Evolutionary conservation across 768 basidiomycete genomes (phyloP), one percentile per base, ranked within the genome.

Genomic region (Fistulinella prunicolor): DNA sequence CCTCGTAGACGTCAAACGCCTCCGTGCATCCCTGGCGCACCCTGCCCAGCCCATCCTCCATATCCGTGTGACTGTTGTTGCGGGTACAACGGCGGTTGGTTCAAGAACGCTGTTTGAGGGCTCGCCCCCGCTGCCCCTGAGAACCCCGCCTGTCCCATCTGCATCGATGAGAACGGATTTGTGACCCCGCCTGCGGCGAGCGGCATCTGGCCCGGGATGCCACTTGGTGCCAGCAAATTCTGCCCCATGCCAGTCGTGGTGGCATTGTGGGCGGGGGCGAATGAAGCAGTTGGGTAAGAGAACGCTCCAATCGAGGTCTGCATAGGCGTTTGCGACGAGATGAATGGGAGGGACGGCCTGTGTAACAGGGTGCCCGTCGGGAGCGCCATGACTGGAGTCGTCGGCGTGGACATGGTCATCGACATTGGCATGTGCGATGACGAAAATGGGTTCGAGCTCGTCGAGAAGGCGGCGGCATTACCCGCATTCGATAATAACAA

Each of bases 171-270:
- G 34, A 61, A 64, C 6, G 60, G 56, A 30, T 58, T 62, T 32
- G 22, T 45, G 7, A 14, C 3, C n/a, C 35, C 49, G 3, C 22
- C 24, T 13, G 42, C 17, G 3, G 53, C 36, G 24, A 57, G 46
- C 51, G 70, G 62, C 56, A 64, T 47, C 59, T 70, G 67, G 0
- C 37, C 44, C 2, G 58, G 49, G 21, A 26, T n/a, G 17, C 35
- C 35, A 1, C 32, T 13, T 14, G 47, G 51, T 26, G 38, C 34
- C 26, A 60, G 63, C 12, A 62, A 58, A 34, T 66, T 59, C 36
- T 60, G 66, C 40, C 39, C 41, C 9, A 53, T 13, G n/a, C 47
- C 38, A 14, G 24, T 3, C 37, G 23, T n/a, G 5, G 39, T 24
- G 2, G 13, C 13, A 32, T 32, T 32, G 4, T 42, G 40, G 3